Evolutionary conservation across 2,329 filamentous ascomycete species (phyloP), one percentile per base, ranked within the genome.

Genomic region (Ophiocordyceps robertsii): DNA sequence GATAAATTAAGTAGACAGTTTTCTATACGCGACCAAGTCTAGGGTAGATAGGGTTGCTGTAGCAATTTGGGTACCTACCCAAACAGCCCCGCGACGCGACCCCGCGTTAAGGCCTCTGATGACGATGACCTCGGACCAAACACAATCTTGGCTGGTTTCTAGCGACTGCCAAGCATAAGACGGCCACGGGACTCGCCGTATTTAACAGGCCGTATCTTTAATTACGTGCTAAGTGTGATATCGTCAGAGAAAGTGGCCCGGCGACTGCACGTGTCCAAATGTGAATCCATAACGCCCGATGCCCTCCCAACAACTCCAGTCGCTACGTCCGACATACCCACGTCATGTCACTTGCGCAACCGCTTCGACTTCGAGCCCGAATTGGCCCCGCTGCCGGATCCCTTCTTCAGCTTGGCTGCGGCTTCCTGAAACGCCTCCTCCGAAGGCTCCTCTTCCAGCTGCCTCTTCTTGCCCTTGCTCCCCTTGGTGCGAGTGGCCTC

Each of bases 401-500:
- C 47, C 58, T 60, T 12, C 56, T 53, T 55, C 45, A 77, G 57
- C 48, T 63, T 69, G 11, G 69, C 65, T 2, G 73, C 73, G 6
- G 75, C 71, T 6, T 69, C 71, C 46, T 77, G 70, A 44, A 80
- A 80, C 0, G 70, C 74, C 51, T 77, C 75, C 48, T 81, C 77
- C 0, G 72, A 72, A 2, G 75, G 72, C 54, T 76, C 72, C 46
- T 84, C 80, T 51, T 87, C 81, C 1, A 75, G 68, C 1, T 55
- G 59, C 24, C 61, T 64, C 49, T 71, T 67, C 55, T 74, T 77
- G 11, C 67, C 68, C 54, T 72, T 77, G 60, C 69, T 70, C 0
- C 57, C 50, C 46, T 68, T 66, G 41, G 56, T 53, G 40, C 54
- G 55, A 13, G 56, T 56, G 8, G 68, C 64, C 27, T 69, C 65